Conservation (phyloP, 257 asterid species). For the Nicotiana attenuata region DNA sequence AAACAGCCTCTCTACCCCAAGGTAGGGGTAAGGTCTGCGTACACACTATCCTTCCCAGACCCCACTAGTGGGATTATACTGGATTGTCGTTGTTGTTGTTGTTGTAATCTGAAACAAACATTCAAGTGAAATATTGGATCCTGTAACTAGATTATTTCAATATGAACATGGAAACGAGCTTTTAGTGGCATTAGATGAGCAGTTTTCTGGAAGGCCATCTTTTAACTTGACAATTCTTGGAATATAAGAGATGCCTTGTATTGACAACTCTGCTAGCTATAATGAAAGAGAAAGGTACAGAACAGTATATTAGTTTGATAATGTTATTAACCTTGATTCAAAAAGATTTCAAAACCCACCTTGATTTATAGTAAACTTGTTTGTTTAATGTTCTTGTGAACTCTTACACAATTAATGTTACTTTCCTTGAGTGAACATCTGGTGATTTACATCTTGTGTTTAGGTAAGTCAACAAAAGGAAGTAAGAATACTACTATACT, state of each 20-base stretch:
- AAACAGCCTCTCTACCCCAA: no score
- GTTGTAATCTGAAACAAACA: neutral
- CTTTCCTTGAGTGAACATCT: neutral
- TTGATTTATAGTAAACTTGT: neutral
- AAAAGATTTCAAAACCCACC: neutral
- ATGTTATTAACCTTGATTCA: neutral
- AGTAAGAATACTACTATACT: no score
- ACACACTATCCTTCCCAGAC: no score
- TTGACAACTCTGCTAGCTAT: neutral
- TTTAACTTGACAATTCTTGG: no score
- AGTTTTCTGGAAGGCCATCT: neutral
- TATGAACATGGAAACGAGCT: neutral
- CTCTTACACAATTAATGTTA: neutral
- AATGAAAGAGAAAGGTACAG: neutral
- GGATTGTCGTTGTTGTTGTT: no score
- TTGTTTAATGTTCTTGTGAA: neutral
- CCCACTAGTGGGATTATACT: no score
- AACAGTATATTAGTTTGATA: neutral
- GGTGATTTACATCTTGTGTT: no score
- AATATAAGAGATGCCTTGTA: neutral
- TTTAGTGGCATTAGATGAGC: neutral
- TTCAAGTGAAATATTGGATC: neutral
- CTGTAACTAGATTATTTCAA: neutral
- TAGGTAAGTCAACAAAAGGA: no score
- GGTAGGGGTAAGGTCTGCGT: no score